Base-by-base conservation (phyloP, 2,329 filamentous ascomycete species). In the Nannizziopsis barbatae region DNA sequence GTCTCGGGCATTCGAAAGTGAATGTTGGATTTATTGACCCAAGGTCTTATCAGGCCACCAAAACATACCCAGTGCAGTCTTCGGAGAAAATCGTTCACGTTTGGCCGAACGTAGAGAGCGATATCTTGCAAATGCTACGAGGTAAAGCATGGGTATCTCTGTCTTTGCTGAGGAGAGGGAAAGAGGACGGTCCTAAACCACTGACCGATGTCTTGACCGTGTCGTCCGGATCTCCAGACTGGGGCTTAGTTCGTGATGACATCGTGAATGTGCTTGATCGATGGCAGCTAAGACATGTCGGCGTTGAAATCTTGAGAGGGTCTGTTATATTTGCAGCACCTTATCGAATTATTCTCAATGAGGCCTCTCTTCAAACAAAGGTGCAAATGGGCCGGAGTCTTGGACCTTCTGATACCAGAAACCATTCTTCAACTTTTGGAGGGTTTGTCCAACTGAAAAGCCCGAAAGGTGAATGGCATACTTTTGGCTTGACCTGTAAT, bases 141-240 rank as follows among this genome's bases (percentile, higher is more conserved):
- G 42, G 42, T 7, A 45, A 17, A 8, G 42, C 22, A 12, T 45
- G 42, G 42, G 12, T 9, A 3, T 36, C 42, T 12, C 18, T 45
- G 11, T 42, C 39, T 8, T n/a, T 42, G 18, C 11, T 42, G 2
- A 11, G 18, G 20, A 11, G 39, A 18, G 42, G 42, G 2, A 35
- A 44, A n/a, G 11, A 10, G 32, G 5, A 15, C 12, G 30, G 30
- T 6, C 42, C 42, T 11, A 44, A 44, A 15, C n/a, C 9, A 17
- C 30, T 44, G 14, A 44, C 42, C 7, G 42, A 9, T 8, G 17
- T 44, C 2, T 33, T 43, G n/a, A 43, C 41, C 15, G 41, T 43
- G 9, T 32, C 27, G 11, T 7, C 22, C 10, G 31, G 22, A 10
- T 8, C 15, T 35, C 8, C 33, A n/a, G 18, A 22, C 27, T 44